Conservation (phyloP, 768 basidiomycete species). For the Leccinum pellstonianum region DNA sequence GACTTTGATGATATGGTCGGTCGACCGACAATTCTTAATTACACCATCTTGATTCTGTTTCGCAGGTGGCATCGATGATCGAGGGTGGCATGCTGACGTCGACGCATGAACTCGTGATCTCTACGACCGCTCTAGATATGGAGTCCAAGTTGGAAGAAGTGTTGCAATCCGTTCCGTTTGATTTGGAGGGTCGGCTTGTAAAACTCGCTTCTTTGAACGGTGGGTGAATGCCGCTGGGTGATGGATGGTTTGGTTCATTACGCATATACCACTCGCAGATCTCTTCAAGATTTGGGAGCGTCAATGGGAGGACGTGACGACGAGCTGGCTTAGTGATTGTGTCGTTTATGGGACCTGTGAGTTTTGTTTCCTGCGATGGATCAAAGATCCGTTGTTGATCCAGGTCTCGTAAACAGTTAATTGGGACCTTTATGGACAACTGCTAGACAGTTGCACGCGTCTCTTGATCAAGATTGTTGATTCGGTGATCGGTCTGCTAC, state of each 20-base stretch:
- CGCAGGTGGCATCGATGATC: slow-evolving; percentile 50
- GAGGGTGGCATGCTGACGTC: slow-evolving; percentile 41
- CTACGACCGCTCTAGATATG: slow-evolving; percentile 51
- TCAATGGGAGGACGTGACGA: slow-evolving; percentile 24
- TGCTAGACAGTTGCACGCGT: slow-evolving; percentile 41
- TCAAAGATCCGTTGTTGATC: neutral
- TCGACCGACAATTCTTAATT: neutral
- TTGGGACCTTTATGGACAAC: slow-evolving; percentile 51
- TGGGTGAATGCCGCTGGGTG: slow-evolving; percentile 31
- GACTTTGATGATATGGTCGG: slow-evolving; percentile 66
- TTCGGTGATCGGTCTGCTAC: slow-evolving; percentile 31
- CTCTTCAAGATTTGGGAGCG: slow-evolving; percentile 26
- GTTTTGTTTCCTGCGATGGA: slow-evolving; percentile 19
- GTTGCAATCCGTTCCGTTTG: slow-evolving; percentile 45
- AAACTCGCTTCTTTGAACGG: slow-evolving; percentile 46
- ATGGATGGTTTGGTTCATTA: neutral
- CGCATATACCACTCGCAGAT: slow-evolving; percentile 11
- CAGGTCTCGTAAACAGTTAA: slow-evolving; percentile 41
- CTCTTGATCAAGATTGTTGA: slow-evolving; percentile 41
- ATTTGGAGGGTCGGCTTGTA: slow-evolving; percentile 58
- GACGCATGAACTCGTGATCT: slow-evolving; percentile 48
- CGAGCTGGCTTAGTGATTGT: slow-evolving; percentile 25
- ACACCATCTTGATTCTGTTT: slow-evolving; percentile 5
- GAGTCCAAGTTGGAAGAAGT: slow-evolving; percentile 53
- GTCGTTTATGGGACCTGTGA: slow-evolving; percentile 45